Percentiles rank a stretch among this genome's conserved stretches.
phyloP scores from a whole-genome alignment of 2,329 filamentous ascomycete species.

The Mariannaea sp. region DNA sequence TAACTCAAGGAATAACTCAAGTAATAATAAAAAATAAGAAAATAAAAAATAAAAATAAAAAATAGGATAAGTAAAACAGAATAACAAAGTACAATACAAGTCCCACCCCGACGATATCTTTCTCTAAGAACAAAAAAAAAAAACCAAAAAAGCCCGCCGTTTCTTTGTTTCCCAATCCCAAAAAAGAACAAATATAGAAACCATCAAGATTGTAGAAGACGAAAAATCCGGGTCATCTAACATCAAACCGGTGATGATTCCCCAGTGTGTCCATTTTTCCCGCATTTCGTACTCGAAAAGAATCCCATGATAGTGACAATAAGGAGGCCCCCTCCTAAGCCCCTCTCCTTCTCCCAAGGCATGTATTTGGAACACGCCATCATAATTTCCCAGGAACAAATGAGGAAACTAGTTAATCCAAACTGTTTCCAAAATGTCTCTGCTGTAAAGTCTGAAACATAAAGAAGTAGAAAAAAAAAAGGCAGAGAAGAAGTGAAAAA shows the following conservation, averaged over 20 bases:
- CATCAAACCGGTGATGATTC: background rate
- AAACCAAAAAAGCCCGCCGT: constrained; percentile 11
- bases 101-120: too few species aligned
- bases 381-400: constrained; percentile 3
- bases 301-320: background rate
- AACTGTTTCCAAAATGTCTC: constrained; percentile 22
- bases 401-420: background rate
- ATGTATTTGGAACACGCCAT: background rate
- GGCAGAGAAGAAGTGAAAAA: too few species aligned
- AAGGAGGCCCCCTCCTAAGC: too few species aligned
- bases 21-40: too few species aligned
- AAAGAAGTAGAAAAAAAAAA: background rate
- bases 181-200: constrained; percentile 1
- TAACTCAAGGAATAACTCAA: too few species aligned
- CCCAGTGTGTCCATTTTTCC: background rate
- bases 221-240: constrained; percentile 6
- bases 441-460: constrained; percentile 18
- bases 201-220: background rate
- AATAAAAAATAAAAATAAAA: too few species aligned
- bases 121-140: too few species aligned
- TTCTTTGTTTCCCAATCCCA: background rate
- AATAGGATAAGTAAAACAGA: too few species aligned
- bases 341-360: too few species aligned
- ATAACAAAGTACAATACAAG: too few species aligned
- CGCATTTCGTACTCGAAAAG: background rate